Evolutionary conservation across 2,329 filamentous ascomycete genomes (phyloP), one percentile per base, ranked within the genome.

Genomic region (Corynespora cassiicola): DNA sequence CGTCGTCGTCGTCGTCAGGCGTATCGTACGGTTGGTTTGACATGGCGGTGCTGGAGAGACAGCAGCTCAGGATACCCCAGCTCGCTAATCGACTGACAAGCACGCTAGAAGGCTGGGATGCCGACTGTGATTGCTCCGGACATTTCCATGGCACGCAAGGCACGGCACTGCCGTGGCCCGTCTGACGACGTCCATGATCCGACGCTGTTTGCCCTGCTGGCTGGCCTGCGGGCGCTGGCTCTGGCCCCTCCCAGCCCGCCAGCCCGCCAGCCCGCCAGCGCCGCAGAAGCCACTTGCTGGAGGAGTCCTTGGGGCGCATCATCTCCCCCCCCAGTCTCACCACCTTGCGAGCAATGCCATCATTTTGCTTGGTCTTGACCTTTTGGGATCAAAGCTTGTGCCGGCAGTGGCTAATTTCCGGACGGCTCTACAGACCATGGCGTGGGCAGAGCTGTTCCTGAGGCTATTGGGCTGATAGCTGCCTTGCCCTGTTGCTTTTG

Each of bases 111-210:
- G 38, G 12, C 29, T 16, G 23, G 30, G 22, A 14, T 27, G 25
- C 41, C 35, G 47, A 50, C 34, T n/a, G 10, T 41, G 43, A 52
- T 45, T 47, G 46, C 46, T 52, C 48, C 46, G 39, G 45, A 44
- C 39, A 28, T 42, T 47, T 45, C 34, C 19, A 24, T 24, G 30
- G 24, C 27, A 27, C 22, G 24, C 34, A 28, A 37, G 36, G 36
- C 39, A 44, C 39, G 17, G 38, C 36, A 28, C n/a, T 35, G 39
- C 37, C 33, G 44, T 41, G n/a, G 24, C 23, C 16, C 16, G 21
- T 17, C 27, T 30, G 16, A 20, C 6, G 25, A 9, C 18, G 34
- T 30, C 17, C n/a, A n/a, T n/a, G n/a, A n/a, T n/a, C n/a, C n/a
- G n/a, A n/a, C n/a, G n/a, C n/a, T n/a, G n/a, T n/a, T n/a, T n/a